Conservation (phyloP, 768 basidiomycete genomes). For the Xerocomellus dryophilus region DNA sequence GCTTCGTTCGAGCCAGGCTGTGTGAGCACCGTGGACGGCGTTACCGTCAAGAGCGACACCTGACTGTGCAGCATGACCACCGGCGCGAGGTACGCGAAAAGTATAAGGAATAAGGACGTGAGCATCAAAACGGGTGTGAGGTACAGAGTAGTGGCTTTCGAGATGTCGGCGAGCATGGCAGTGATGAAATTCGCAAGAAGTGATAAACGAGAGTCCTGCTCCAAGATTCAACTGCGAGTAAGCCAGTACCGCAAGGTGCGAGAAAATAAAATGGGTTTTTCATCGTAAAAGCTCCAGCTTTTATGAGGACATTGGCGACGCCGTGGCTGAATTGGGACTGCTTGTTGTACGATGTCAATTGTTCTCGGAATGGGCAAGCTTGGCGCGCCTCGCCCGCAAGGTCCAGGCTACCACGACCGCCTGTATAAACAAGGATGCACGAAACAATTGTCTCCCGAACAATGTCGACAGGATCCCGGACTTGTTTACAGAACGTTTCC, state of each 20-base stretch:
- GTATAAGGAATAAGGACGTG: conserved; percentile 59
- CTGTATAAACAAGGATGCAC: conserved; percentile 2
- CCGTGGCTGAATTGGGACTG: not conserved
- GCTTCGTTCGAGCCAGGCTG: conserved; percentile 30
- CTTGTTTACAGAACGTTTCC: no score
- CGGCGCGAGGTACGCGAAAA: conserved; percentile 71
- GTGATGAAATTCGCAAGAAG: not conserved
- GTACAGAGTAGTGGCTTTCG: conserved; percentile 65
- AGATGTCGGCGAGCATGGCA: conserved; percentile 66
- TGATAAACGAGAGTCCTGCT: conserved; percentile 22
- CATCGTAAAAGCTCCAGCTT: conserved; percentile 3
- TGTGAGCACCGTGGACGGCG: conserved; percentile 48
- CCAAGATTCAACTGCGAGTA: conserved; percentile 17
- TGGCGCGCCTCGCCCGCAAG: no score
- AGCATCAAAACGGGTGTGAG: conserved; percentile 65
- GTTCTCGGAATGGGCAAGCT: conserved; percentile 12
- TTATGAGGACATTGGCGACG: conserved; percentile 13
- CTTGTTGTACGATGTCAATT: conserved; percentile 16
- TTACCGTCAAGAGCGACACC: conserved; percentile 64
- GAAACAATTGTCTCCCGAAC: not conserved
- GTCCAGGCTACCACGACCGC: not conserved
- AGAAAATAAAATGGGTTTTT: not conserved
- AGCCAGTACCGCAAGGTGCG: conserved; percentile 20
- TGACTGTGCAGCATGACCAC: conserved; percentile 53
- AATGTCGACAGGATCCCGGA: conserved; percentile 3